Conservation (phyloP, 768 basidiomycete genomes). For the Phallus indusiatus region DNA sequence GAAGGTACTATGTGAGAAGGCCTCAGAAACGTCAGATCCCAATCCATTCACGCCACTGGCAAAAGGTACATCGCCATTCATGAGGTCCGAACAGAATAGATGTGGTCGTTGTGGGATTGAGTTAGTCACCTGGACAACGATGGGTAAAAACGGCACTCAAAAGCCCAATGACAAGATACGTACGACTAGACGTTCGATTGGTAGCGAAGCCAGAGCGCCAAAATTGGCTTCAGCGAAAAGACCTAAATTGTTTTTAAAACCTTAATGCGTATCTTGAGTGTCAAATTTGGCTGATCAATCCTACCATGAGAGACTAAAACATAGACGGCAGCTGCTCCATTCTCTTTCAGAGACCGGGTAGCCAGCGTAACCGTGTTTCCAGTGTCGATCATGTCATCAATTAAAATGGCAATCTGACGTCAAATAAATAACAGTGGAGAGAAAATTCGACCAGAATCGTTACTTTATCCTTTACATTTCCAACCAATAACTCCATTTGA, state of each 20-base stretch:
- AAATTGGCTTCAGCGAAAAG: constrained; percentile 72
- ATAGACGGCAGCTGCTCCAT: constrained; percentile 79
- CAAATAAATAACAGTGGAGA: constrained; percentile 3
- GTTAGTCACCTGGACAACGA: constrained; percentile 71
- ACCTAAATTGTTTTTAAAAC: constrained; percentile 32
- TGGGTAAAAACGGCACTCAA: not conserved
- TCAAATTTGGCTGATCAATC: constrained; percentile 12
- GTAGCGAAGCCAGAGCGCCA: constrained; percentile 55
- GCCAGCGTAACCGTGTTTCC: constrained; percentile 85
- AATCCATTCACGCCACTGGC: not conserved
- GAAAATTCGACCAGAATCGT: constrained; percentile 8
- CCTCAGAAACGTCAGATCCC: not conserved
- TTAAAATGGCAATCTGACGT: constrained; percentile 75
- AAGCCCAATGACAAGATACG: constrained; percentile 19
- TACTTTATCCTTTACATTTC: constrained; percentile 86
- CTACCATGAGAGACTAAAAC: constrained; percentile 89
- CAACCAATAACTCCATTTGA: constrained; percentile 89
- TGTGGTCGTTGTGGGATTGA: constrained; percentile 81
- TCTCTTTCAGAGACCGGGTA: constrained; percentile 75
- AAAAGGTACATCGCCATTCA: constrained; percentile 3
- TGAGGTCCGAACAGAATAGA: constrained; percentile 7
- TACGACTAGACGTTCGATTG: constrained; percentile 81
- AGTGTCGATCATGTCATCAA: constrained; percentile 99
- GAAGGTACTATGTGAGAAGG: constrained; percentile 7
- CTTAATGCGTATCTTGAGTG: constrained; percentile 15